Conservation (phyloP, 352 stramenopile species). For the Globisporangium polare region DNA sequence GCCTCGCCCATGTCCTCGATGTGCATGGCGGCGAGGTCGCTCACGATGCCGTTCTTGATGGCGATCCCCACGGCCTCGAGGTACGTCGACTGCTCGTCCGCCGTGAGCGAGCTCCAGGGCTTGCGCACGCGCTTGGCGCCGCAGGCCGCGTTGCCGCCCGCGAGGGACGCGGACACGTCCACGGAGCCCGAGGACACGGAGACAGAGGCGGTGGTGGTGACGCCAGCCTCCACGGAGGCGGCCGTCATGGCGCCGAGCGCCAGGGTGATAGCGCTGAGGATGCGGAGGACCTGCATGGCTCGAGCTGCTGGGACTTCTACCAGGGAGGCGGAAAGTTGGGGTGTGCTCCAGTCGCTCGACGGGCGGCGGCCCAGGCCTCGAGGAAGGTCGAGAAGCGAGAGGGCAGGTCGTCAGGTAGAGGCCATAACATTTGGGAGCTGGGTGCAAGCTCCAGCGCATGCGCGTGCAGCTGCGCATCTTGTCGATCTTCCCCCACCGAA, state of each 20-base stretch:
- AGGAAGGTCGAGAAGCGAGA: not conserved
- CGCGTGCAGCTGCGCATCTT: not conserved
- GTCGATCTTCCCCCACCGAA: not conserved
- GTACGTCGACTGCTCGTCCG: conserved; percentile 49
- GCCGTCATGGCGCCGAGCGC: conserved; percentile 8
- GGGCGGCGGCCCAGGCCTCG: too few relatives aligned
- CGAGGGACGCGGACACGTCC: conserved; percentile 15
- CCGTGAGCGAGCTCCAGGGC: conserved; percentile 37
- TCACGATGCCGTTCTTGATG: conserved; percentile 41
- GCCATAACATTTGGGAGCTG: not conserved
- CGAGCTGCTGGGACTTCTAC: conserved; percentile 9
- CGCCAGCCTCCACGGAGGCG: not conserved
- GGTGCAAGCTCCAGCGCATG: not conserved
- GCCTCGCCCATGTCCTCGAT: conserved; percentile 39
- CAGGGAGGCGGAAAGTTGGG: conserved; percentile 12
- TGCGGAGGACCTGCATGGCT: conserved; percentile 15
- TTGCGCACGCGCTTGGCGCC: conserved; percentile 41
- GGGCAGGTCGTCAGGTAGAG: not conserved
- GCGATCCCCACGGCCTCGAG: conserved; percentile 42
- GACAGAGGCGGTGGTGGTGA: too few relatives aligned
- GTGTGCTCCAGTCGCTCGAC: too few relatives aligned
- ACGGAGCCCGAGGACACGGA: not conserved
- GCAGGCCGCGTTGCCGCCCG: conserved; percentile 47
- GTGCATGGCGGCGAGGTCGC: conserved; percentile 42
- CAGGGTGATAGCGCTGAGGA: conserved; percentile 11